Evolutionary conservation across 2,329 filamentous ascomycete genomes (phyloP).

Genomic region (Aspergillus neoniger): DNA sequence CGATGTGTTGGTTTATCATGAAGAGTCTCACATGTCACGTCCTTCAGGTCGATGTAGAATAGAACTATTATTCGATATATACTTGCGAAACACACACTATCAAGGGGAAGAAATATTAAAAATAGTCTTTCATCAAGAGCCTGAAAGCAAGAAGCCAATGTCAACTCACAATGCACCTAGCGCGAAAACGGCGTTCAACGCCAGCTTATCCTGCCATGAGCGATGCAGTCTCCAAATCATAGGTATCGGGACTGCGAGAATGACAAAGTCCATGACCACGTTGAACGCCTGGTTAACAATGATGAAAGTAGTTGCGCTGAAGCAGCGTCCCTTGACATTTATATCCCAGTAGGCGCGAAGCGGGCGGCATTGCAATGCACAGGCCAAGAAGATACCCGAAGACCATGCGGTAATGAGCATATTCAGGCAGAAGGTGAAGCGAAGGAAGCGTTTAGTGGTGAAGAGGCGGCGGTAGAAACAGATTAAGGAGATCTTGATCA

Average conservation of each 20-base stretch:
- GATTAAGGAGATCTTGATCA: neutral
- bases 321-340: slow-evolving; percentile 23
- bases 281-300: slow-evolving; percentile 34
- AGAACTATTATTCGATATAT: neutral
- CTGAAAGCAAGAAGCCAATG: neutral
- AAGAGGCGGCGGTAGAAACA: neutral
- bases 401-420: slow-evolving; percentile 28
- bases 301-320: slow-evolving; percentile 27
- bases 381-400: slow-evolving; percentile 29
- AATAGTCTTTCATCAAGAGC: neutral
- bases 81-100: neutral
- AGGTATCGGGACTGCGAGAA: slow-evolving; percentile 27
- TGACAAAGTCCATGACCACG: slow-evolving; percentile 32
- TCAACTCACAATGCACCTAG: neutral
- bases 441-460: neutral
- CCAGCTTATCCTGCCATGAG: slow-evolving; percentile 32
- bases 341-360: slow-evolving; percentile 30
- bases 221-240: slow-evolving; percentile 34
- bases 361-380: slow-evolving; percentile 30
- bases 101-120: neutral
- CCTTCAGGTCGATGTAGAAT: neutral
- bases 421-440: neutral
- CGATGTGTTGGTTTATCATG: neutral
- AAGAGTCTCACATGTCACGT: neutral
- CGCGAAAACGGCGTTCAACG: slow-evolving; percentile 26